Conservation (phyloP, 345 rosid species). For the Passiflora organensis region DNA sequence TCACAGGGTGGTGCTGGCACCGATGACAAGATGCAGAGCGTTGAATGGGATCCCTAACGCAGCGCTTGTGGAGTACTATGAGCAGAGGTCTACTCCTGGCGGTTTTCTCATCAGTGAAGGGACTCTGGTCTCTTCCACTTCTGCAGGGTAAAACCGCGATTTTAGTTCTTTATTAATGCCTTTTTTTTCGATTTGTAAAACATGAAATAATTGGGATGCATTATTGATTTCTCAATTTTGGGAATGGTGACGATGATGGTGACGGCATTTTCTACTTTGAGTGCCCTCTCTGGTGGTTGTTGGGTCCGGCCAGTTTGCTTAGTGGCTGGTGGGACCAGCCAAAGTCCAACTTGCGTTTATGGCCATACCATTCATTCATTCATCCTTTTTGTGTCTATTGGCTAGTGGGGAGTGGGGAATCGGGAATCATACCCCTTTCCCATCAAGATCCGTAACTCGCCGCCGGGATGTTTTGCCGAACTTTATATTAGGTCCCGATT, state of each 20-base stretch:
- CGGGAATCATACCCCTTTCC: too few species aligned
- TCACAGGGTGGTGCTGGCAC: slow-evolving; percentile 80
- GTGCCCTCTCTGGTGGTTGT: neutral
- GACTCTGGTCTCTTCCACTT: slow-evolving; percentile 54
- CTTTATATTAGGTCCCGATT: too few species aligned
- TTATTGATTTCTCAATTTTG: neutral
- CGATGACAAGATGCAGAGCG: slow-evolving; percentile 90
- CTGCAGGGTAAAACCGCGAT: slow-evolving; percentile 55
- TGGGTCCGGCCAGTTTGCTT: neutral
- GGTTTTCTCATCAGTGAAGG: slow-evolving; percentile 86
- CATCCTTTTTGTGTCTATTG: too few species aligned
- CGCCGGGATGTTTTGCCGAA: too few species aligned
- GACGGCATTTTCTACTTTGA: too few species aligned
- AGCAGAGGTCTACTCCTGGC: slow-evolving; percentile 76
- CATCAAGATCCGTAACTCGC: too few species aligned
- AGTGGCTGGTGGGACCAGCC: neutral
- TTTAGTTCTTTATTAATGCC: neutral
- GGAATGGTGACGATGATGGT: neutral
- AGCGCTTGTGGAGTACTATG: slow-evolving; percentile 65
- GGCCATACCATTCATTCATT: too few species aligned
- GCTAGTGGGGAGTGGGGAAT: too few species aligned
- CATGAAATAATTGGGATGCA: neutral
- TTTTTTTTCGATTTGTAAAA: neutral
- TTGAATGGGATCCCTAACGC: slow-evolving; percentile 57
- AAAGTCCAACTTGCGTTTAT: neutral